These are phyloP conservation scores for Cercospora sp. DNA, from an alignment of 2,329 filamentous ascomycete genomes.

Conservation along the genomic window DNA sequence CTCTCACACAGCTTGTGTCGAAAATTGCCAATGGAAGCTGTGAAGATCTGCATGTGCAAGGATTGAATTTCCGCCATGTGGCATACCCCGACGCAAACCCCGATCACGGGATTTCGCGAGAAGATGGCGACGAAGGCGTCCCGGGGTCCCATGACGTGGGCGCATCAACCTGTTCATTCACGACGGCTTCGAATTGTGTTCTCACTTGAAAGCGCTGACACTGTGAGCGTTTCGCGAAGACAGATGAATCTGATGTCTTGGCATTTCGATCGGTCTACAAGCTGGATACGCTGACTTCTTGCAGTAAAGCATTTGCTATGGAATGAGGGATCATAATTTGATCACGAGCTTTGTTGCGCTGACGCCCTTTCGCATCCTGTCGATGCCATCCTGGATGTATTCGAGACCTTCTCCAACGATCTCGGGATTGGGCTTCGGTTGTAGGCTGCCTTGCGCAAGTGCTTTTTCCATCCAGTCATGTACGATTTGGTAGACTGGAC, in stretches of 20 bases:
- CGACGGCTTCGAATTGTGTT: neutral
- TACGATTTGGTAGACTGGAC: slow-evolving; percentile 13
- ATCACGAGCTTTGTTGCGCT: slow-evolving; percentile 29
- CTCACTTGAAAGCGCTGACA: neutral
- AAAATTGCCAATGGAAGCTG: neutral
- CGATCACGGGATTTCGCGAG: slow-evolving; percentile 2
- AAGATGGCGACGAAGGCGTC: neutral
- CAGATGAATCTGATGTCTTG: neutral
- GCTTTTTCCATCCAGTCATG: slow-evolving; percentile 21
- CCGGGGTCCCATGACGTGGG: neutral
- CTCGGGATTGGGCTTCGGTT: neutral
- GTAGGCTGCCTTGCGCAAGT: slow-evolving; percentile 15
- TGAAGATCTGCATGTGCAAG: neutral
- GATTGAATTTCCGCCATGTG: neutral
- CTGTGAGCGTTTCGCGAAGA: neutral
- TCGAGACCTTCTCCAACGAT: neutral
- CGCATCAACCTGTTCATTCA: neutral
- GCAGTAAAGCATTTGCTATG: neutral
- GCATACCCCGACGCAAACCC: neutral
- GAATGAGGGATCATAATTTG: neutral
- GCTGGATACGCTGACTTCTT: neutral
- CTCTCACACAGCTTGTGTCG: neutral
- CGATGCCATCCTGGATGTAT: slow-evolving; percentile 22
- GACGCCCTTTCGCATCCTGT: slow-evolving; percentile 24
- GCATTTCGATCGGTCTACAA: neutral